Base-by-base conservation (phyloP, 2,329 filamentous ascomycete species). In the Incumbomyces delicatus region DNA sequence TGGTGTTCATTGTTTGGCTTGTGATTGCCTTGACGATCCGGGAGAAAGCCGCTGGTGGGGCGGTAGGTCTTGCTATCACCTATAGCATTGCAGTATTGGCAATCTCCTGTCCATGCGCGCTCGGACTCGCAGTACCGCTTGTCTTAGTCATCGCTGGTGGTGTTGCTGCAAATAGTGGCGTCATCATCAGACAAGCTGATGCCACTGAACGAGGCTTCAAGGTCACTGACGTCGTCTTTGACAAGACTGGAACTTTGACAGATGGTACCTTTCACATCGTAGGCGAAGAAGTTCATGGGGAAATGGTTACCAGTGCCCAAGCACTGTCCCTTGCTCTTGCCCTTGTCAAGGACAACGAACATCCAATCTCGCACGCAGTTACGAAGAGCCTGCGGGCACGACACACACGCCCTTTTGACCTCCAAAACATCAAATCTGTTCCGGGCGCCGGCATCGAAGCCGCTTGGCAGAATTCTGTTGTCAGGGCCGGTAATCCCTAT, bases 171-270 rank as follows among this genome's bases (percentile, higher is more conserved):
- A 65, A 73, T 10, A n/a, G 75, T 88, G 84, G 85, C 0, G 69
- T 89, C 13, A 74, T 89, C 18, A 80, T 89, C 65, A 85, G 85
- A 57, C 74, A 78, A 1, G 76, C 80, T 0, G 70, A 78, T 35
- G 73, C 72, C 2, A 77, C 86, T 17, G 83, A 88, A 58, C 63
- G 74, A 1, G 79, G 77, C 0, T 66, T 74, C 45, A 80, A 76
- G 49, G 67, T 76, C 0, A 73, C 77, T 0, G 78, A 88, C 55
- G 75, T 88, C 2, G 73, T 90, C 0, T 84, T 90, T 54, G 85
- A 90, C 67, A 90, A 90, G 63, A 90, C 86, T 0, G 85, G 85
- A 0, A 90, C 85, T 0, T 61, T 90, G 22, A 90, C 85, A 0
- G 60, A 69, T 20, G 81, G 80, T 0, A 69, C 72, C 14, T 61